Evolutionary conservation across 495 filamentous ascomycete genomes (phyloP), one percentile per base, ranked within the genome.

Genomic region (Penicillium verhagenii): DNA sequence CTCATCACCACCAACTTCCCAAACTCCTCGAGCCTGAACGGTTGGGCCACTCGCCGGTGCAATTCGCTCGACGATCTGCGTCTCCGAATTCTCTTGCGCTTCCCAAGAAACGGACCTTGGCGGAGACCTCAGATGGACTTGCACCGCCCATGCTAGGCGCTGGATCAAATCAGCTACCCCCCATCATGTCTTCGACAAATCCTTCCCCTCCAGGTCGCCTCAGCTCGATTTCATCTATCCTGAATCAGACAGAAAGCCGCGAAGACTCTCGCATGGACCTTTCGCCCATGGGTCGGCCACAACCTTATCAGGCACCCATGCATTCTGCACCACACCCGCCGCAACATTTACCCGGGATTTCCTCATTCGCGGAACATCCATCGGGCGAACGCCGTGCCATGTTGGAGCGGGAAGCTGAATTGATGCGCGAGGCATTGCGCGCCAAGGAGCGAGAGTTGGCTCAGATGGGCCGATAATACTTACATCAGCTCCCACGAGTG

Each of bases 381-480:
- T 81, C 81, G 47, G 75, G 80, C 8, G 87, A 90, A 48, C 78
- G 84, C 47, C 78, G 87, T 26, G 82, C 82, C 19, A 77, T 83
- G 55, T 72, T 95, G 48, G 81, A 87, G 64, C 77, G 84, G 3
- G 90, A 96, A 69, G 82, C 86, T 0, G 87, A 93, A 63, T 74
- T 78, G 52, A 92, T 95, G 82, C 80, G 89, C 26, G 84, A 88
- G 61, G 73, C 86, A 63, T 71, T 96, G 31, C 79, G 81, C 18
- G 84, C 83, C 20, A 93, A 90, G 65, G 90, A 96, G 69, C 79
- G 85, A 47, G 90, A 95, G 53, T 68, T 95, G 52, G 87, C 87
- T 23, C 87, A 87, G 60, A 67, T 91, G 58, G 79, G 70, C 46
- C 66, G 69, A 25, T 66, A 33, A 48, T 21, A 35, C 33, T n/a